A percentile compares a stretch with the other conserved stretches of the same genome.
These are phyloP conservation scores for Eimeria zaria DNA, from an alignment of 169 alveolate genomes.

Conservation along the genomic window DNA sequence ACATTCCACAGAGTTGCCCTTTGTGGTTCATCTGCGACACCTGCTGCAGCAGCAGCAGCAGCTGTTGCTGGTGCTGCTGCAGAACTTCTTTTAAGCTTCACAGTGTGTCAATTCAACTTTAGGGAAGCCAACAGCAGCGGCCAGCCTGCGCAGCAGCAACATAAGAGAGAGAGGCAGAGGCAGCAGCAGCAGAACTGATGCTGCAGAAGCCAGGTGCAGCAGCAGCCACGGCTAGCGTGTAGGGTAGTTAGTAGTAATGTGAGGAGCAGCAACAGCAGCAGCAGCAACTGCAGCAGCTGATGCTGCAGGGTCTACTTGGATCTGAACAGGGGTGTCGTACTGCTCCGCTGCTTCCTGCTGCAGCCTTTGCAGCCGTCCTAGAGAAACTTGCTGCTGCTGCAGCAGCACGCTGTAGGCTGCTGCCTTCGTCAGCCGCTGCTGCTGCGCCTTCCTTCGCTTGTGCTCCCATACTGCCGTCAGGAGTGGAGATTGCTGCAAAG, in stretches of 20 bases:
- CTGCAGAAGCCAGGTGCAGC: not conserved
- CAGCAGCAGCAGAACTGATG: not conserved
- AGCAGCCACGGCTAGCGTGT: not conserved
- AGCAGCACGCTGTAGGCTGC: constrained; percentile 65
- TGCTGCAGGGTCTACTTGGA: not conserved
- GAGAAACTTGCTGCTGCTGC: constrained; percentile 59
- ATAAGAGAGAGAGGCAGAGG: not conserved
- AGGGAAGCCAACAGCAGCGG: constrained; percentile 25
- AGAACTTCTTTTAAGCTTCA: constrained; percentile 20
- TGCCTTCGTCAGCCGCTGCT: constrained; percentile 68
- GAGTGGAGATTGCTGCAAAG: not conserved
- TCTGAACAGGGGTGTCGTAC: not conserved
- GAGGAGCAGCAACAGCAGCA: not conserved
- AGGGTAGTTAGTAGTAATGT: not conserved
- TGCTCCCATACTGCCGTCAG: not conserved
- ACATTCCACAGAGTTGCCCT: not conserved
- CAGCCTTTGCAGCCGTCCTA: constrained; percentile 39
- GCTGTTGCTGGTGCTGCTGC: constrained; percentile 3
- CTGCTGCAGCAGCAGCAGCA: constrained; percentile 24
- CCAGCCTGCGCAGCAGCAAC: constrained; percentile 57
- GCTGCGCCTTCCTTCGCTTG: constrained; percentile 13
- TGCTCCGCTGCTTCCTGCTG: constrained; percentile 63
- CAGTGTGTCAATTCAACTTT: not conserved
- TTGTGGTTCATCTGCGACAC: not conserved
- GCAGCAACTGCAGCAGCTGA: not conserved